Evolutionary conservation across 2,329 filamentous ascomycete species (phyloP), one percentile per base, ranked within the genome.

Genomic region (Ophiocordyceps camponoti-leonardi): DNA sequence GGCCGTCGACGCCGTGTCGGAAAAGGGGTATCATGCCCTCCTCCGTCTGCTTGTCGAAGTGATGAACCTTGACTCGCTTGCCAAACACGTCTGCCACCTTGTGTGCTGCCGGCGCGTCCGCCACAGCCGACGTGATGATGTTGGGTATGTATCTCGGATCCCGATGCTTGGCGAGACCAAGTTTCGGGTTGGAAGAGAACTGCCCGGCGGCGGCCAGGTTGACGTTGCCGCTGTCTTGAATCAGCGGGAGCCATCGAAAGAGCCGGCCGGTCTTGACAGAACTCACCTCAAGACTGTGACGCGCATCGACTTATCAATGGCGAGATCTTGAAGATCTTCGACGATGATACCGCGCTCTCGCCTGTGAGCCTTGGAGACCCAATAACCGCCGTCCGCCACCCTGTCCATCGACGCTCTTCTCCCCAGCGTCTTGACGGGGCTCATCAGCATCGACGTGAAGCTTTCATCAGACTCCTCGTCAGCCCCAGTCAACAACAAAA

Each of bases 91-190:
- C 90, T 6, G 86, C 86, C 67, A 96, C 73, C 56, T 93, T 69
- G 45, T 92, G 84, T 0, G 88, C 83, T 18, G 88, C 86, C 6
- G 93, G 92, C 14, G 83, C 80, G 58, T 98, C 95, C 54, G 83
- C 90, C 58, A 98, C 96, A 13, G 88, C 87, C 0, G 88, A 95
- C 1, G 87, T 93, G 52, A 96, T 79, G 48, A 98, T 67, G 55
- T 98, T 98, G 5, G 87, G 85, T 83, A 98, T 98, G 59, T 98
- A 98, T 49, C 92, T 76, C 56, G 92, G 88, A 59, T 98, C 92
- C 52, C 79, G 80, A 63, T 96, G 86, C 61, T 95, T 96, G 3
- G 84, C 68, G 30, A 94, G 68, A 6, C 66, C 65, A 20, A 90
- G 69, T 61, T 86, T 92, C 14, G 86, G 81, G 58, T 93, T 93